These are phyloP conservation scores for Bisporella sp. DNA, from an alignment of 2,329 filamentous ascomycete genomes.

Conservation along the genomic window DNA sequence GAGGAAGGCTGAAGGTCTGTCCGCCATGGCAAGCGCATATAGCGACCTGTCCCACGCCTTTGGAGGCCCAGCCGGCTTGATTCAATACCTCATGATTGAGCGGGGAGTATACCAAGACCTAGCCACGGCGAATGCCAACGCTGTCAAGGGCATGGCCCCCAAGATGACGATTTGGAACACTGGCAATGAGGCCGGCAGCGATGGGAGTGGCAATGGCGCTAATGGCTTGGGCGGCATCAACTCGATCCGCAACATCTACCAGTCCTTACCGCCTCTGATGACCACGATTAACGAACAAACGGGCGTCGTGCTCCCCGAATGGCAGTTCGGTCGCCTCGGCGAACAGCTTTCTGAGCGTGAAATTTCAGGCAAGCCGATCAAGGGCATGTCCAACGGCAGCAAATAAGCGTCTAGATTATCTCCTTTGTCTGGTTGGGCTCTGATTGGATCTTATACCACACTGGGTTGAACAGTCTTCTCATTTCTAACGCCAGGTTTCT, in stretches of 20 bases:
- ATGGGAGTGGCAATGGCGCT: slow-evolving; percentile 34
- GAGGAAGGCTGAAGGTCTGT: slow-evolving; percentile 70
- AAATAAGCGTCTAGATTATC: slow-evolving; percentile 61
- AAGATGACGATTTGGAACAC: slow-evolving; percentile 94
- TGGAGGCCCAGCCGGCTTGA: slow-evolving; percentile 68
- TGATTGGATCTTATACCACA: neutral
- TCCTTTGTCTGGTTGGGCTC: slow-evolving; percentile 80
- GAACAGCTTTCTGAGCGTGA: slow-evolving; percentile 24
- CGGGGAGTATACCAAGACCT: slow-evolving; percentile 71
- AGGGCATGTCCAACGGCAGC: neutral
- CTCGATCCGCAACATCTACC: slow-evolving; percentile 70
- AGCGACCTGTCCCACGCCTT: slow-evolving; percentile 63
- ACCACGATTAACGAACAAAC: slow-evolving; percentile 86
- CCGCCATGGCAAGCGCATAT: slow-evolving; percentile 77
- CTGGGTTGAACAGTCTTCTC: no score
- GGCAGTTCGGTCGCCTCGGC: slow-evolving; percentile 55
- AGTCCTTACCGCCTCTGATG: slow-evolving; percentile 76
- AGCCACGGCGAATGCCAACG: slow-evolving; percentile 69
- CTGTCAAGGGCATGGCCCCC: slow-evolving; percentile 70
- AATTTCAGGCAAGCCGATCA: slow-evolving; percentile 12
- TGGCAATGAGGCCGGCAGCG: slow-evolving; percentile 38
- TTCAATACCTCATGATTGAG: slow-evolving; percentile 86
- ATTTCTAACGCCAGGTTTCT: no score
- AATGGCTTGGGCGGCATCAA: slow-evolving; percentile 47
- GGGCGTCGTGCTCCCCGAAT: slow-evolving; percentile 71